Evolutionary conservation across 768 basidiomycete species (phyloP).

Genomic region (Pulveroboletus sp.): DNA sequence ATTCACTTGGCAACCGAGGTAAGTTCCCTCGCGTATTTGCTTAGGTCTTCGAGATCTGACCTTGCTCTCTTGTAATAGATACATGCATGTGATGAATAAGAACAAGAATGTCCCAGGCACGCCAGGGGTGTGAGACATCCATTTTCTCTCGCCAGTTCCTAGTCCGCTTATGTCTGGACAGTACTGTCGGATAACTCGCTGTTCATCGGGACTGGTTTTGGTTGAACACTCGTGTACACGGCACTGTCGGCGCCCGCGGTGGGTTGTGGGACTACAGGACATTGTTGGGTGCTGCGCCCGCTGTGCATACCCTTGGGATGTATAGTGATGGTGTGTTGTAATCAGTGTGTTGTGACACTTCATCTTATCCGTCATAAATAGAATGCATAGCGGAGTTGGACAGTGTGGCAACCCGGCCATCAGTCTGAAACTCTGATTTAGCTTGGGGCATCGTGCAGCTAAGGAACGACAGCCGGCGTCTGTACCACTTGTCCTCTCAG

Average conservation of each 20-base stretch:
- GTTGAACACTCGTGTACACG: not conserved
- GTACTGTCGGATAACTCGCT: not conserved
- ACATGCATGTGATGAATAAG: conserved; percentile 23
- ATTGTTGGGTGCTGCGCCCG: not conserved
- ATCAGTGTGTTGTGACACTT: not conserved
- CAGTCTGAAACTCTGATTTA: not conserved
- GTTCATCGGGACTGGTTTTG: not conserved
- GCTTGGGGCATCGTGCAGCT: not conserved
- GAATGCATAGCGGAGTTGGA: not conserved
- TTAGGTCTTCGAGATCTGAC: not conserved
- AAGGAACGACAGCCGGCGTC: not conserved
- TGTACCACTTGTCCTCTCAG: not conserved
- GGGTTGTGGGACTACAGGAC: not conserved
- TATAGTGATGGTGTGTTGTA: not conserved
- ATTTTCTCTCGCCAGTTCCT: not conserved
- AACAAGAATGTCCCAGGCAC: not conserved
- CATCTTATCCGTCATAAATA: not conserved
- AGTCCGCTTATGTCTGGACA: not conserved
- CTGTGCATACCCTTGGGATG: not conserved
- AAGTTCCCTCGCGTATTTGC: conserved; percentile 9
- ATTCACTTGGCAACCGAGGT: conserved; percentile 60
- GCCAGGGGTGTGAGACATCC: not conserved
- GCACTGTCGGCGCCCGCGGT: not conserved
- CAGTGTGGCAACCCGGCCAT: not conserved
- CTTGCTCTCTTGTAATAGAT: conserved; percentile 12